A percentile compares a stretch with the other conserved stretches of the same genome.
Evolutionary conservation across 2,329 filamentous ascomycete genomes (phyloP).

Genomic region (Cladosporium velox): DNA sequence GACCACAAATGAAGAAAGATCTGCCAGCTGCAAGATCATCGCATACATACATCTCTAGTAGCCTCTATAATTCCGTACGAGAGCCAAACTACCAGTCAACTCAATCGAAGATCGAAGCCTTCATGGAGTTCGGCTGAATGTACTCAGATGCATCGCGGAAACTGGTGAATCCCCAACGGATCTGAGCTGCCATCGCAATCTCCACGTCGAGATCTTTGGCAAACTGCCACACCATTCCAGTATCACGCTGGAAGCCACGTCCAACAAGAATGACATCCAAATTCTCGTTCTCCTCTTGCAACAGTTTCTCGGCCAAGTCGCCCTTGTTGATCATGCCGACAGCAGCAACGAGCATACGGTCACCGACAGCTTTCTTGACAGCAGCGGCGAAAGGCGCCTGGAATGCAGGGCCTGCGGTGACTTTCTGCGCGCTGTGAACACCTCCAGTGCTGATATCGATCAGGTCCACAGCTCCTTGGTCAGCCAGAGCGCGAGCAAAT

Average conservation of each 20-base stretch:
- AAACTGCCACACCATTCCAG: conserved; percentile 67
- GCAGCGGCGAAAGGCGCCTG: conserved; percentile 72
- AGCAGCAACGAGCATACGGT: conserved; percentile 66
- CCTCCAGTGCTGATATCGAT: conserved; percentile 81
- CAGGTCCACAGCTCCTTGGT: conserved; percentile 67
- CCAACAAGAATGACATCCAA: conserved; percentile 74
- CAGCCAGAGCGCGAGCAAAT: conserved; percentile 56
- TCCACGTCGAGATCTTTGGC: conserved; percentile 72
- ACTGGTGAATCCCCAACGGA: conserved; percentile 59
- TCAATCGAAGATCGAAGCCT: conserved; percentile 12
- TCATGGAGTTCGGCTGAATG: conserved; percentile 25
- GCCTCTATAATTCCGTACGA: neutral
- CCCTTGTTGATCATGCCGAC: conserved; percentile 74
- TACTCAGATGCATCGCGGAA: conserved; percentile 40
- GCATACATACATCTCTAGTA: neutral
- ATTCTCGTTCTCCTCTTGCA: conserved; percentile 46
- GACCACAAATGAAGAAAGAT: neutral
- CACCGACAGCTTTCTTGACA: conserved; percentile 73
- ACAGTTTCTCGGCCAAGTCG: conserved; percentile 65
- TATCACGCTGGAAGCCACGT: conserved; percentile 78
- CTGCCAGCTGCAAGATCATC: neutral
- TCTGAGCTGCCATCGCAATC: conserved; percentile 63
- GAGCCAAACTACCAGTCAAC: neutral
- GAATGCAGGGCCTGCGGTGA: conserved; percentile 65
- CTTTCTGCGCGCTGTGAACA: conserved; percentile 59